Conservation (phyloP, 2,329 filamentous ascomycete species). For the Alternaria alternata region DNA sequence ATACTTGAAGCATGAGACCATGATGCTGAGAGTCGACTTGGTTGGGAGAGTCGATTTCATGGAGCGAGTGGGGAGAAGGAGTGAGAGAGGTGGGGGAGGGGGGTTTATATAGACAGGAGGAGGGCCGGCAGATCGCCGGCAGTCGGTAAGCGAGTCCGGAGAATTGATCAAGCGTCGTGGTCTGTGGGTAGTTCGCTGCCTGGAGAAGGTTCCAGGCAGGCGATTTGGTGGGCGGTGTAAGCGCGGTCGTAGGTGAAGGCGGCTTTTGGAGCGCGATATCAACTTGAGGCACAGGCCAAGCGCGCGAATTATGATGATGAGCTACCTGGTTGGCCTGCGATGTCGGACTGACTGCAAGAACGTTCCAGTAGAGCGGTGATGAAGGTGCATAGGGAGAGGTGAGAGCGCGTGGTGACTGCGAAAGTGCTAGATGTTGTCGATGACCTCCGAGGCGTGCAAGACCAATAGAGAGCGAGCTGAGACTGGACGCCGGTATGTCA, state of each 20-base stretch:
- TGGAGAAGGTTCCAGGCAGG: not conserved
- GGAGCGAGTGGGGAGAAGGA: not conserved
- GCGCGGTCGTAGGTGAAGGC: no score
- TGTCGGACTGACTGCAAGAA: no score
- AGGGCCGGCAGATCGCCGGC: constrained; percentile 1
- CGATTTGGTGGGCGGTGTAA: no score
- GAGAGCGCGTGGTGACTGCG: not conserved
- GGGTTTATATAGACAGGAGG: constrained; percentile 6
- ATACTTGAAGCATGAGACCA: not conserved
- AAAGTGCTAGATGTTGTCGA: not conserved
- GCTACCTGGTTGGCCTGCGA: no score
- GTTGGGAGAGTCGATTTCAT: not conserved
- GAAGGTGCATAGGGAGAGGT: not conserved
- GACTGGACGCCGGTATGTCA: not conserved
- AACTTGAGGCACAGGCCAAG: no score
- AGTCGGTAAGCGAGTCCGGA: not conserved
- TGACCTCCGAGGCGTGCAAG: not conserved
- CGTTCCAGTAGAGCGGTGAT: not conserved
- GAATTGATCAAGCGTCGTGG: not conserved
- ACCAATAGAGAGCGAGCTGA: not conserved
- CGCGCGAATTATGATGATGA: no score
- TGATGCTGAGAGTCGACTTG: not conserved
- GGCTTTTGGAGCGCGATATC: no score
- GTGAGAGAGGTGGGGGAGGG: not conserved
- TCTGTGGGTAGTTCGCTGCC: constrained; percentile 1